Evolutionary conservation across 805 yeast species (phyloP).

Genomic region (Kockiozyma suomiensis): DNA sequence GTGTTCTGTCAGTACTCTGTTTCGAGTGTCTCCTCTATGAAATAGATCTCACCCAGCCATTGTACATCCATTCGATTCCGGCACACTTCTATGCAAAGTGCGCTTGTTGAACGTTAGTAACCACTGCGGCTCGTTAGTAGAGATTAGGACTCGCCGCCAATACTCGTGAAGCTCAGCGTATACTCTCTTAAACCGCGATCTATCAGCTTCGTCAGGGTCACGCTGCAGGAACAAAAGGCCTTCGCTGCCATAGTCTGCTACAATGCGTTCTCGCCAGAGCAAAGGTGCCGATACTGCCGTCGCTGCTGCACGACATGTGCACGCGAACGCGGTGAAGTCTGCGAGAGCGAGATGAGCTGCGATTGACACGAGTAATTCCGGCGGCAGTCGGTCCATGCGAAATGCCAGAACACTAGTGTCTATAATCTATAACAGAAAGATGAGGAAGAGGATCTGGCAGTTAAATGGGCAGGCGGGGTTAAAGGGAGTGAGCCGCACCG

Average conservation of each 20-base stretch:
- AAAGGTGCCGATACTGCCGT: neutral
- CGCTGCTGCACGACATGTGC: neutral
- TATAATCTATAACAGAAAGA: neutral
- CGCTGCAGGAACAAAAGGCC: neutral
- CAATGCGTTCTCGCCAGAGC: conserved; percentile 4
- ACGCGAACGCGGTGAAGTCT: conserved; percentile 5
- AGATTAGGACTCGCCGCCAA: neutral
- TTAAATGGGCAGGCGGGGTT: no score
- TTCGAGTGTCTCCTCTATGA: no score
- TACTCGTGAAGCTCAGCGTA: neutral
- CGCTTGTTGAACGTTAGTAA: neutral
- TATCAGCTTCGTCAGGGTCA: neutral
- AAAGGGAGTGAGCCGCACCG: neutral
- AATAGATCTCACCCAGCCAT: neutral
- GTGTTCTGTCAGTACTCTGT: no score
- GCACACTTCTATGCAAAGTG: neutral
- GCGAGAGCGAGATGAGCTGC: neutral
- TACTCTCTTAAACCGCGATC: neutral
- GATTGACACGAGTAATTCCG: neutral
- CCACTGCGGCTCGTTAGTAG: neutral
- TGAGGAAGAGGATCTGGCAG: neutral
- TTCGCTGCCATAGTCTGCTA: conserved; percentile 11
- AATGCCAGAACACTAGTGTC: neutral
- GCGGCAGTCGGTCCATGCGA: neutral
- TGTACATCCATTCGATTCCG: neutral